Conservation (phyloP, 176 grass and related monocot genomes). For the Rhipidocladum racemiflorum region DNA sequence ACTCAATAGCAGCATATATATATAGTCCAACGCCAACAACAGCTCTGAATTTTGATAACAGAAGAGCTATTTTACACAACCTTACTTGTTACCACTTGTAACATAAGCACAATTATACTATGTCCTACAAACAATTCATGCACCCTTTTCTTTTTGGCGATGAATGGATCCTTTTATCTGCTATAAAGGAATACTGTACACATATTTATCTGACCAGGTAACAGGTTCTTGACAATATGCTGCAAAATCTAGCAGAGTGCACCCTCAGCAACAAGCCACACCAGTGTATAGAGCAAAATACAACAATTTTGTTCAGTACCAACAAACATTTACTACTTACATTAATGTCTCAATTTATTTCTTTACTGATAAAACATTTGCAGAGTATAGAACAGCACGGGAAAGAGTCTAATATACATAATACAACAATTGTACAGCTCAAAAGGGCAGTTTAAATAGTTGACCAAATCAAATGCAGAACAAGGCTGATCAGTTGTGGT, state of each 20-base stretch:
- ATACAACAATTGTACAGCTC: constrained; percentile 9
- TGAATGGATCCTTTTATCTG: not conserved
- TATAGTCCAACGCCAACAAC: not conserved
- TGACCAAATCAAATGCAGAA: not conserved
- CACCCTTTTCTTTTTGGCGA: not conserved
- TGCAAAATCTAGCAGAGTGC: not conserved
- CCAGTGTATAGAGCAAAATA: not conserved
- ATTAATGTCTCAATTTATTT: constrained; percentile 30
- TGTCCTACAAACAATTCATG: not conserved
- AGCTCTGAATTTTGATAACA: not conserved
- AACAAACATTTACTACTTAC: constrained; percentile 22
- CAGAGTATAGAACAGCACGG: not conserved
- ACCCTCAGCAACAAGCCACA: not conserved
- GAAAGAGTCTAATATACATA: not conserved
- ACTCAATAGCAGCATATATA: not conserved
- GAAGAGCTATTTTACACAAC: not conserved
- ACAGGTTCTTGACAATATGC: not conserved
- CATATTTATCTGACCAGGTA: not conserved
- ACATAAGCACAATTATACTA: not conserved
- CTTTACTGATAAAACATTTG: constrained; percentile 7
- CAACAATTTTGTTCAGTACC: not conserved
- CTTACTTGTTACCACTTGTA: not conserved
- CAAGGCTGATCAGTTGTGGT: not conserved
- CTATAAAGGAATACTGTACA: not conserved
- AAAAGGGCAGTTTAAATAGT: not conserved